These are phyloP conservation scores for Skeletonema menzelii DNA, from an alignment of 108 stramenopile genomes.

Conservation along the genomic window DNA sequence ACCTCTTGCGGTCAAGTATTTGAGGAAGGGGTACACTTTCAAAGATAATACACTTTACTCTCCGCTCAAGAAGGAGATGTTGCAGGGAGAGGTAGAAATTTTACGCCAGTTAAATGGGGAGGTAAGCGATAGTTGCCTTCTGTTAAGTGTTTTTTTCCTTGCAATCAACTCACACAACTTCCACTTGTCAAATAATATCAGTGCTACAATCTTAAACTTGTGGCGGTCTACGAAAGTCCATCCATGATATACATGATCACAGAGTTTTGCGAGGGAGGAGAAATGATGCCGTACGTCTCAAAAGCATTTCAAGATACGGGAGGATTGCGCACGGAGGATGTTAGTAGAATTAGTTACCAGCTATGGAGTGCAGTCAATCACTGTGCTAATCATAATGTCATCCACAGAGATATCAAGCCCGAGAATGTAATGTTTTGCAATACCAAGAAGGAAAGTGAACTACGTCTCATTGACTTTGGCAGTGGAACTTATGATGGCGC, in stretches of 20 bases:
- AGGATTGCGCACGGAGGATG: constrained; percentile 82
- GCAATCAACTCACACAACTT: neutral
- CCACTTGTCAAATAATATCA: neutral
- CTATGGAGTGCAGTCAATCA: constrained; percentile 73
- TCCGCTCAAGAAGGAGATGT: constrained; percentile 67
- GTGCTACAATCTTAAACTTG: constrained; percentile 47
- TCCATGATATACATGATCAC: constrained; percentile 65
- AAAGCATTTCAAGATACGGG: constrained; percentile 12
- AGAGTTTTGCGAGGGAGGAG: constrained; percentile 78
- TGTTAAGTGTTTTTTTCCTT: no score
- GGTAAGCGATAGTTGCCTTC: neutral
- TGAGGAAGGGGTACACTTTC: constrained; percentile 78
- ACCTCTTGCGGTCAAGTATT: constrained; percentile 68
- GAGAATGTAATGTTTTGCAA: constrained; percentile 73
- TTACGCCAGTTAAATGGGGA: constrained; percentile 58
- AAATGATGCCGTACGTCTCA: constrained; percentile 80
- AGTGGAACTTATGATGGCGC: constrained; percentile 60
- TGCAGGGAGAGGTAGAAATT: constrained; percentile 73
- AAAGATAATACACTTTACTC: constrained; percentile 80
- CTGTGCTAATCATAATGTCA: constrained; percentile 67
- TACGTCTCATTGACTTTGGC: constrained; percentile 86
- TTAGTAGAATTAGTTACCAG: constrained; percentile 80
- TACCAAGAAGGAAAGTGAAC: constrained; percentile 46
- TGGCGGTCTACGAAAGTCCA: constrained; percentile 70
- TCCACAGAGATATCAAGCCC: constrained; percentile 71